A percentile compares a stretch with the other conserved stretches of the same genome.
phyloP scores from a whole-genome alignment of 2,329 filamentous ascomycete species.

The Lecanosticta acicola region DNA sequence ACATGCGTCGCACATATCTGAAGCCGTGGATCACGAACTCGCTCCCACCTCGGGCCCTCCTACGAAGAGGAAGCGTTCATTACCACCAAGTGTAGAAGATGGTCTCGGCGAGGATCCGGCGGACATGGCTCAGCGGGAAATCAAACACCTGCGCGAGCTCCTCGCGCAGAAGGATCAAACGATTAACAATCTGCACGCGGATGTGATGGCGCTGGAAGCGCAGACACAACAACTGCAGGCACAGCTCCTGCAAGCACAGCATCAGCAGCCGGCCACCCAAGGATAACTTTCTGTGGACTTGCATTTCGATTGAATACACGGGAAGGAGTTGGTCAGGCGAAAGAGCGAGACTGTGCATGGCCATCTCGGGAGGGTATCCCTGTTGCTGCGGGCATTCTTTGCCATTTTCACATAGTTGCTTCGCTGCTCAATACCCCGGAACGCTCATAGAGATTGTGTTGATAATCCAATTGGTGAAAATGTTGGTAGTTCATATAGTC shows the following conservation, averaged over 20 bases:
- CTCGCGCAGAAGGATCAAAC: constrained; percentile 39
- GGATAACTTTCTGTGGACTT: neutral
- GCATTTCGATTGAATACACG: neutral
- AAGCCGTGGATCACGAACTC: constrained; percentile 5
- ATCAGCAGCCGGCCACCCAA: neutral
- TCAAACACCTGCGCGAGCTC: constrained; percentile 38
- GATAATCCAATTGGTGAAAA: constrained; percentile 6
- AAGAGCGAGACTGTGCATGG: neutral
- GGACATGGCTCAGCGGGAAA: constrained; percentile 25
- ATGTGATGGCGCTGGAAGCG: constrained; percentile 3
- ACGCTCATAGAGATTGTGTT: constrained; percentile 2
- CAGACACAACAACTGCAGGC: neutral
- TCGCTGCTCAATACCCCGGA: constrained; percentile 10
- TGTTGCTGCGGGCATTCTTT: neutral
- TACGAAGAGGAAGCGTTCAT: constrained; percentile 10
- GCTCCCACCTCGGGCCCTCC: constrained; percentile 7
- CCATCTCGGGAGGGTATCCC: neutral
- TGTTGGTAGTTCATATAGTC: constrained; percentile 1
- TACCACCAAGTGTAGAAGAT: constrained; percentile 3
- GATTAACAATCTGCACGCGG: constrained; percentile 22
- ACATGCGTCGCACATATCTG: constrained; percentile 9
- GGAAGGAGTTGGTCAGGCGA: neutral
- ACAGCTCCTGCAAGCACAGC: neutral
- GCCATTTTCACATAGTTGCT: constrained; percentile 1
- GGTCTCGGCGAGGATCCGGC: constrained; percentile 30